These are phyloP conservation scores for Mycena citricolor DNA, from an alignment of 1,284 basidiomycete species.

Conservation along the genomic window DNA sequence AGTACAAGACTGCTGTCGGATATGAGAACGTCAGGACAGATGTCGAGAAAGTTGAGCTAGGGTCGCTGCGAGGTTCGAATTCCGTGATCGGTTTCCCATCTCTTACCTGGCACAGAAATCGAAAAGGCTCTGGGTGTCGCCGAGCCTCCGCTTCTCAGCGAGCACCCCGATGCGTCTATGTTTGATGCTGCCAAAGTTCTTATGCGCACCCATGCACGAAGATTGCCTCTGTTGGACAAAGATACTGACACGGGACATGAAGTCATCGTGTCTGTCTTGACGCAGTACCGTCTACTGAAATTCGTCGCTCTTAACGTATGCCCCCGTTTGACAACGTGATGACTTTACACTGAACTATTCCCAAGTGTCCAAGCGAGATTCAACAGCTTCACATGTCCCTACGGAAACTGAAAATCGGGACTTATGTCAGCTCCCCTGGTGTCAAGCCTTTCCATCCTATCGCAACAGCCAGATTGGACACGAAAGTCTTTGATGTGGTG, in stretches of 20 bases:
- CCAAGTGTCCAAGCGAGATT: slow-evolving; percentile 71
- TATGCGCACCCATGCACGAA: slow-evolving; percentile 94
- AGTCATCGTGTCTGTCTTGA: slow-evolving; percentile 93
- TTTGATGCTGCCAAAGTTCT: slow-evolving; percentile 90
- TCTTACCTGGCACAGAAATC: slow-evolving; percentile 64
- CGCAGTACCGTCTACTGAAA: slow-evolving; percentile 97
- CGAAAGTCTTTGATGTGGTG: slow-evolving; percentile 96
- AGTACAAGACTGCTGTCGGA: slow-evolving; percentile 43
- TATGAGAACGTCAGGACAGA: slow-evolving; percentile 90
- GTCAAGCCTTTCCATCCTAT: slow-evolving; percentile 84
- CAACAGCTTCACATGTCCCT: slow-evolving; percentile 77
- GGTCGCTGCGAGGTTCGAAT: slow-evolving; percentile 77
- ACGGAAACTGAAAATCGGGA: slow-evolving; percentile 89
- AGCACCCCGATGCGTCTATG: slow-evolving; percentile 86
- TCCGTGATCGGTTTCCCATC: slow-evolving; percentile 16
- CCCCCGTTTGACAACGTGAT: slow-evolving; percentile 22
- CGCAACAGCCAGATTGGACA: slow-evolving; percentile 88
- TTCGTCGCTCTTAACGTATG: slow-evolving; percentile 97
- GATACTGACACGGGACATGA: slow-evolving; percentile 95
- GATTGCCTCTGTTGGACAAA: slow-evolving; percentile 90
- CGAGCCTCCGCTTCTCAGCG: slow-evolving; percentile 86
- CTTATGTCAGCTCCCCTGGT: slow-evolving; percentile 70
- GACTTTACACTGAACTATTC: slow-evolving; percentile 12
- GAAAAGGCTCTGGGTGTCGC: slow-evolving; percentile 92
- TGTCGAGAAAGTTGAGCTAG: slow-evolving; percentile 92